A percentile compares a stretch with the other conserved stretches of the same genome.
These are phyloP conservation scores for Ustilago trichophora DNA, from an alignment of 1,284 basidiomycete species.

Conservation along the genomic window DNA sequence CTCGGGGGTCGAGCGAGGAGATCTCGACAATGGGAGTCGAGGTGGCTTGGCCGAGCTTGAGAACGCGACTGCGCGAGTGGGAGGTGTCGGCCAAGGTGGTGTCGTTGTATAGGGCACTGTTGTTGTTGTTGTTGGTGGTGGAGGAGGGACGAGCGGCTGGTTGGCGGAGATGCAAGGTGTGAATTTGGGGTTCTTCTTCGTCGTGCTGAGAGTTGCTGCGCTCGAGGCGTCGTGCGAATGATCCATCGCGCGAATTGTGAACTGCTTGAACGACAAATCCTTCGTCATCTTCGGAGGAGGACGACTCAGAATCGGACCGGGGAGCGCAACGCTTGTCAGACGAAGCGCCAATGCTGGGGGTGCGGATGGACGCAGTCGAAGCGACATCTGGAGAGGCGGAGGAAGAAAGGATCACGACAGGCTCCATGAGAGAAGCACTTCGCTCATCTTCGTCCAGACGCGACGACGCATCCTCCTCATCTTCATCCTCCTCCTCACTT, in stretches of 20 bases:
- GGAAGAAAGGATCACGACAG: slow-evolving; percentile 21
- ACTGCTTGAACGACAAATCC: slow-evolving; percentile 17
- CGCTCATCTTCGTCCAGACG: slow-evolving; percentile 15
- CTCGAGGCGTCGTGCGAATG: no score
- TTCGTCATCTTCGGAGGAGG: slow-evolving; percentile 4
- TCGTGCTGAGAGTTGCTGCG: background rate
- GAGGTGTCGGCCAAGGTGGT: slow-evolving; percentile 20
- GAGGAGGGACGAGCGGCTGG: slow-evolving; percentile 3
- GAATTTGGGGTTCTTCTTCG: slow-evolving; percentile 27
- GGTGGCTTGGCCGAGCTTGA: slow-evolving; percentile 48
- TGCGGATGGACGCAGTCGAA: background rate
- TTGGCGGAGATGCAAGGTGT: slow-evolving; percentile 39
- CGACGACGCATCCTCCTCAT: slow-evolving; percentile 9
- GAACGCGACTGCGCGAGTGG: slow-evolving; percentile 42
- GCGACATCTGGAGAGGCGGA: slow-evolving; percentile 7
- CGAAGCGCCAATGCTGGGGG: background rate
- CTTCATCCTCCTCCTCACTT: slow-evolving; percentile 5
- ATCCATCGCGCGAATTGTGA: slow-evolving; percentile 30
- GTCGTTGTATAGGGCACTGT: background rate
- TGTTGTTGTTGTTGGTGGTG: no score
- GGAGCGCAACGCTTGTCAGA: background rate
- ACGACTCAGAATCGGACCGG: background rate
- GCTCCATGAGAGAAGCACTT: slow-evolving; percentile 3
- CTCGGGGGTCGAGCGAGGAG: slow-evolving; percentile 51
- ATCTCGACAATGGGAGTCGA: slow-evolving; percentile 59